phyloP scores from a whole-genome alignment of 305 asterid genomes.

The Fraxinus greggii region DNA sequence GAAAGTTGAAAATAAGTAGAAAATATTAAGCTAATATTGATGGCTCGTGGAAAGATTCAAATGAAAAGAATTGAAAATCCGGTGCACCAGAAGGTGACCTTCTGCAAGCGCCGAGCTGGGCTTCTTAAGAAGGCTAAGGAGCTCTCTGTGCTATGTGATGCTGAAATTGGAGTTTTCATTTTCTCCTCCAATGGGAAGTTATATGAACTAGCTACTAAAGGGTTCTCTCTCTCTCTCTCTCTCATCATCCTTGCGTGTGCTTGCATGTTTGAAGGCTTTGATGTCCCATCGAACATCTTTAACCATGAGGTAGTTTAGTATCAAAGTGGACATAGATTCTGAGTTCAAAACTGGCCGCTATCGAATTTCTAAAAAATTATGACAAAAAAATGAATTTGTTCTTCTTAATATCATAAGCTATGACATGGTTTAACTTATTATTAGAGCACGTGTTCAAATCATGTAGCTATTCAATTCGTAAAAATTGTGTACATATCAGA shows the following conservation, averaged over 20 bases:
- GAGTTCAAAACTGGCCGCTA: background rate
- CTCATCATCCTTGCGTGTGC: background rate
- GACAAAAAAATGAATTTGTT: no score
- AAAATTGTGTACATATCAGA: background rate
- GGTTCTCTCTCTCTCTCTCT: conserved; percentile 32
- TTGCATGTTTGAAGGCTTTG: no score
- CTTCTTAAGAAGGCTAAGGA: conserved; percentile 93
- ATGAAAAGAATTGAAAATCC: conserved; percentile 88
- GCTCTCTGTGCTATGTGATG: conserved; percentile 86
- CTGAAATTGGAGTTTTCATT: conserved; percentile 80
- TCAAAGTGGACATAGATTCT: background rate
- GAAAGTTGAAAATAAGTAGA: background rate
- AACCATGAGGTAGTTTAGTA: no score
- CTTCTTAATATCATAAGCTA: no score
- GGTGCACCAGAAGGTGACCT: conserved; percentile 87
- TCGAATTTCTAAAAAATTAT: no score
- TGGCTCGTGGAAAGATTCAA: conserved; percentile 96
- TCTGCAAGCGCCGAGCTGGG: conserved; percentile 93
- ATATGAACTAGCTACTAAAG: conserved; percentile 79
- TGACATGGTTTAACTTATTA: no score
- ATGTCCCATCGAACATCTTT: background rate
- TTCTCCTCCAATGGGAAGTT: conserved; percentile 87
- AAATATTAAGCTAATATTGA: background rate
- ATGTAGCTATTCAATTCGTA: background rate
- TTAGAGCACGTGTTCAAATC: background rate